Evolutionary conservation across 176 grass and related monocot genomes (phyloP).

Genomic region (Carex kokanica): DNA sequence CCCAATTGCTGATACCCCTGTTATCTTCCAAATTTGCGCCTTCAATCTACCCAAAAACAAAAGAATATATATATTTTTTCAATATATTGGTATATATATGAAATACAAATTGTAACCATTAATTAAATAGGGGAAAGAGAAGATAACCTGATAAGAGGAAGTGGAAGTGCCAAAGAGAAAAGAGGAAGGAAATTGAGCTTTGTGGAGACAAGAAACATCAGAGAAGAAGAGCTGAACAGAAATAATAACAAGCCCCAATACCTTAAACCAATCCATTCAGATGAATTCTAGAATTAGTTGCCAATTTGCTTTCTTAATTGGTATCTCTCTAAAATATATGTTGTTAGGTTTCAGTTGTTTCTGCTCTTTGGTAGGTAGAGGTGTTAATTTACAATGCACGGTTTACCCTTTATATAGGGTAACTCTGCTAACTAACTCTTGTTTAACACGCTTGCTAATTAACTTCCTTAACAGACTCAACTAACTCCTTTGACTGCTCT

Average conservation of each 20-base stretch:
- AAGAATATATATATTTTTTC: not conserved
- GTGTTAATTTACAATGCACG: too few species aligned
- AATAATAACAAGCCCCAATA: not conserved
- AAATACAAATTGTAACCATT: not conserved
- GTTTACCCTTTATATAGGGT: too few species aligned
- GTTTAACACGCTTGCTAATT: too few species aligned
- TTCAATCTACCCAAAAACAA: constrained; percentile 53
- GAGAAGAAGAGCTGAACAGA: constrained; percentile 20
- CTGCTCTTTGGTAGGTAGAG: constrained; percentile 2
- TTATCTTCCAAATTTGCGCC: constrained; percentile 74
- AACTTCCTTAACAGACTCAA: too few species aligned
- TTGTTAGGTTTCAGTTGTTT: not conserved
- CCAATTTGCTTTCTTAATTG: not conserved
- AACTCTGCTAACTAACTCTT: too few species aligned
- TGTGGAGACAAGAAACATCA: constrained; percentile 25
- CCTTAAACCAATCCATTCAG: not conserved
- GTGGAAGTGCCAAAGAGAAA: constrained; percentile 65
- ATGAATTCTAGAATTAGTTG: not conserved
- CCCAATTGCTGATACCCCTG: constrained; percentile 81
- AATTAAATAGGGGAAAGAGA: not conserved
- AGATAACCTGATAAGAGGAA: constrained; percentile 46
- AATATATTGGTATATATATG: not conserved
- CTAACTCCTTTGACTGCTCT: too few species aligned
- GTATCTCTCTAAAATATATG: not conserved
- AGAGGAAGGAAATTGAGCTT: constrained; percentile 46